These are phyloP conservation scores for Entomophthora muscae DNA, from an alignment of 371 early-diverging fungal genomes.

Conservation along the genomic window DNA sequence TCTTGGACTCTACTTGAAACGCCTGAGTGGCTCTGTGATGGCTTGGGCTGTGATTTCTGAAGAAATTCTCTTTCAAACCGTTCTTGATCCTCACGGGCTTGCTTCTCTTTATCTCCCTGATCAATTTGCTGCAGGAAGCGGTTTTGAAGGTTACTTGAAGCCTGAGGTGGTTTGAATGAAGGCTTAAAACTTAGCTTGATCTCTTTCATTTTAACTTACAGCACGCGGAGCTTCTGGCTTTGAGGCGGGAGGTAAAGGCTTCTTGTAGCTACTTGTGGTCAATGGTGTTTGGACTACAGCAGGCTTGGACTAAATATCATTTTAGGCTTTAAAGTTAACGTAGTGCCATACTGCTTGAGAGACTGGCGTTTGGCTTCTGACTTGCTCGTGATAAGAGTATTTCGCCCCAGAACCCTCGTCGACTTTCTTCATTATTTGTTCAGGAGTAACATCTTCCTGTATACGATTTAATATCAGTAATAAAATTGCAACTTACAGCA, in stretches of 20 bases:
- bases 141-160: slow-evolving; percentile 5
- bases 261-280: neutral
- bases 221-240: neutral
- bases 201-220: neutral
- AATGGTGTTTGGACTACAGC: neutral
- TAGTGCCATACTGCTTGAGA: slow-evolving; percentile 18
- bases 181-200: neutral
- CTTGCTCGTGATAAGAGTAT: slow-evolving; percentile 64
- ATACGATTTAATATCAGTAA: neutral
- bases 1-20: neutral
- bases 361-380: slow-evolving; percentile 18
- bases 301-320: slow-evolving; percentile 12
- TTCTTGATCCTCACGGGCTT: neutral
- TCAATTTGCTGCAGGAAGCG: slow-evolving; percentile 4
- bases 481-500: slow-evolving; percentile 12
- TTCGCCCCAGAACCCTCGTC: slow-evolving; percentile 71
- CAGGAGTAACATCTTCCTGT: slow-evolving; percentile 55
- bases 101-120: neutral
- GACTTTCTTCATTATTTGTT: slow-evolving; percentile 65
- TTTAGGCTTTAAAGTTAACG: slow-evolving; percentile 14
- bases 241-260: neutral
- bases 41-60: neutral
- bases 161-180: neutral
- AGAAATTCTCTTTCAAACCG: neutral
- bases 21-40: neutral